phyloP scores from a whole-genome alignment of 139 green algal genomes.

The Coelastrella sp. region DNA sequence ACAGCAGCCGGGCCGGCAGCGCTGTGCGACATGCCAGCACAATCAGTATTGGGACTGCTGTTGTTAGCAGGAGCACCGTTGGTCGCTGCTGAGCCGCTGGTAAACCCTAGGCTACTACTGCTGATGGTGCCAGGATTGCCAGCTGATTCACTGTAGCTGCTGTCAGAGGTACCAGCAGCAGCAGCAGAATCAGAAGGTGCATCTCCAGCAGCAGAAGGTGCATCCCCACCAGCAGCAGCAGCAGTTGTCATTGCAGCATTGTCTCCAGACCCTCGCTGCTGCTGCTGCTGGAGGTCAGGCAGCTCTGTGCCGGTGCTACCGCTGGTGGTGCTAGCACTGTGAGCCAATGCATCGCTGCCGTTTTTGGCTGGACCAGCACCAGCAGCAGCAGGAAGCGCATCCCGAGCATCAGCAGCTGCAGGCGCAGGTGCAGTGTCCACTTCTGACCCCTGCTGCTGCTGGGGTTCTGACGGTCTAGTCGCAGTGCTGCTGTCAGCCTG shows the following conservation, averaged over 20 bases:
- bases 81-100: background rate
- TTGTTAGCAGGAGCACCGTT: no score
- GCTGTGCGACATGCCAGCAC: no score
- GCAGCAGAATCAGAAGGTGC: background rate
- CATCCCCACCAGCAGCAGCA: background rate
- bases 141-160: background rate
- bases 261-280: background rate
- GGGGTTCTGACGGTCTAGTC: background rate
- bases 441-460: conserved; percentile 10
- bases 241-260: background rate
- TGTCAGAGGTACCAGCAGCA: background rate
- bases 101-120: background rate
- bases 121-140: background rate
- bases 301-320: background rate
- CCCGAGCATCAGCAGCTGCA: no score
- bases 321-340: background rate
- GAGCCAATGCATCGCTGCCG: background rate
- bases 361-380: background rate
- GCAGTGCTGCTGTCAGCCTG: background rate
- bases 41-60: no score
- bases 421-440: no score
- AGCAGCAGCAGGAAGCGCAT: no score
- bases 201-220: background rate
- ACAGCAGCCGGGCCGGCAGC: no score
- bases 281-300: background rate